Evolutionary conservation across 2,329 filamentous ascomycete species (phyloP).

Genomic region (Hypoxylon sp.): DNA sequence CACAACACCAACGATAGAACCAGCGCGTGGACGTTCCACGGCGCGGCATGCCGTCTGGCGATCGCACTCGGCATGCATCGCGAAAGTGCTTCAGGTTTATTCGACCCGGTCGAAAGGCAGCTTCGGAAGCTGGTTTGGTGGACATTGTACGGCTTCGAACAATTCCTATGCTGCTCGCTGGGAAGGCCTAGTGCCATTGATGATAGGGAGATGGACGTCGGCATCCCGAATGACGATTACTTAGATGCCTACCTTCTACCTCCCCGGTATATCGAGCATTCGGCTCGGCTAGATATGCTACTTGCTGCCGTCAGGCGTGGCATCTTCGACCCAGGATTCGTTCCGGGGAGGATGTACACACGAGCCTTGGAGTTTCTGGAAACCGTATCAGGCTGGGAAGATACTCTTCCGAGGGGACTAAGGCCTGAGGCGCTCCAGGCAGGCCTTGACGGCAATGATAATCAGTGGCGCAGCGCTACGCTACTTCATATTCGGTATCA

Average conservation of each 20-base stretch:
- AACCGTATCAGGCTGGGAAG: constrained; percentile 40
- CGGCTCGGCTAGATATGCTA: constrained; percentile 47
- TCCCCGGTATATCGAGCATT: constrained; percentile 43
- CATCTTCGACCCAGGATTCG: constrained; percentile 48
- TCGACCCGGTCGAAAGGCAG: constrained; percentile 53
- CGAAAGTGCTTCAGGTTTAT: constrained; percentile 57
- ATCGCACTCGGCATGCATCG: constrained; percentile 62
- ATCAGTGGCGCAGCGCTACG: constrained; percentile 46
- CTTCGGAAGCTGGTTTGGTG: constrained; percentile 54
- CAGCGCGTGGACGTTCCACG: constrained; percentile 59
- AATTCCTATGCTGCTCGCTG: constrained; percentile 53
- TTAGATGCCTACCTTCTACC: constrained; percentile 50
- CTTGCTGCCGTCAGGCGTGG: constrained; percentile 51
- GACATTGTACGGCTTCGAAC: constrained; percentile 55
- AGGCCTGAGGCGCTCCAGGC: constrained; percentile 25
- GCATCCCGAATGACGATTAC: constrained; percentile 47
- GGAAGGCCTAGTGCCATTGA: constrained; percentile 54
- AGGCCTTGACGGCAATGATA: constrained; percentile 31
- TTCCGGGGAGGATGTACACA: constrained; percentile 36
- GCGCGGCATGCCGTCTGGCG: constrained; percentile 60
- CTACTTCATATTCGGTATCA: constrained; percentile 53
- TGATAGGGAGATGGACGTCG: constrained; percentile 52
- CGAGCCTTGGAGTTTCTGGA: constrained; percentile 46
- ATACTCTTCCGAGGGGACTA: constrained; percentile 43
- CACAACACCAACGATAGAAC: constrained; percentile 61